Percentiles rank a stretch among this genome's conserved stretches.
These are phyloP conservation scores for Ilyonectria sp. DNA, from an alignment of 2,329 filamentous ascomycete species.

Conservation along the genomic window DNA sequence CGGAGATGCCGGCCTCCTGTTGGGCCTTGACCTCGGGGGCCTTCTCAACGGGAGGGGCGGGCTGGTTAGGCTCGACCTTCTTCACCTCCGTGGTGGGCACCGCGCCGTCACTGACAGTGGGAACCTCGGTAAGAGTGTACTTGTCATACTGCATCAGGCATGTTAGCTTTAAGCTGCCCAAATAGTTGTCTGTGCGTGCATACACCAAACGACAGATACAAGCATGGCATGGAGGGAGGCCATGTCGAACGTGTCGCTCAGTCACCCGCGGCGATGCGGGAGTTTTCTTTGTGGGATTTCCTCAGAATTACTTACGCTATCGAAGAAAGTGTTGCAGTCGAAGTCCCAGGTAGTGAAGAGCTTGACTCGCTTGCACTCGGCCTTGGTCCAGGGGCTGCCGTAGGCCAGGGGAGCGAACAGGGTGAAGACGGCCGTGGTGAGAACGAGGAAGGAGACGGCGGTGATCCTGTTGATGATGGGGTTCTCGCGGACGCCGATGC, in stretches of 20 bases:
- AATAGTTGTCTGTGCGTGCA: neutral
- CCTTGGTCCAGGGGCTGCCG: constrained; percentile 93
- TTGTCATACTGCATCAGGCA: constrained; percentile 61
- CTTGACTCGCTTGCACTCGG: constrained; percentile 89
- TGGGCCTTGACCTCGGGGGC: neutral
- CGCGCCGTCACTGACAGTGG: constrained; percentile 45
- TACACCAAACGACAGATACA: constrained; percentile 25
- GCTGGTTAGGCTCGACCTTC: constrained; percentile 46
- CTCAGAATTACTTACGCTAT: constrained; percentile 77
- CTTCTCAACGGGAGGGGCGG: constrained; percentile 44
- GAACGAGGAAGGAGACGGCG: constrained; percentile 80
- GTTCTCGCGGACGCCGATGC: constrained; percentile 75
- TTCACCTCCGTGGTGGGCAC: constrained; percentile 50
- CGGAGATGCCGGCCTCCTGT: constrained; percentile 59
- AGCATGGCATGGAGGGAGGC: constrained; percentile 23
- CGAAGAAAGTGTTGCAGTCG: constrained; percentile 95
- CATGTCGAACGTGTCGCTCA: constrained; percentile 25
- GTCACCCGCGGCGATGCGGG: constrained; percentile 43
- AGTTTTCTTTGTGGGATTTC: constrained; percentile 54
- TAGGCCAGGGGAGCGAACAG: constrained; percentile 93
- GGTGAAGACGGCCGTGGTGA: constrained; percentile 83
- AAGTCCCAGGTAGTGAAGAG: constrained; percentile 94
- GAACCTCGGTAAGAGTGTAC: constrained; percentile 54
- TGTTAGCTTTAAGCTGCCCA: constrained; percentile 35
- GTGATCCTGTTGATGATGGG: constrained; percentile 82